These are phyloP conservation scores for Ulvella scutata DNA, from an alignment of 139 green algal genomes.

Conservation along the genomic window DNA sequence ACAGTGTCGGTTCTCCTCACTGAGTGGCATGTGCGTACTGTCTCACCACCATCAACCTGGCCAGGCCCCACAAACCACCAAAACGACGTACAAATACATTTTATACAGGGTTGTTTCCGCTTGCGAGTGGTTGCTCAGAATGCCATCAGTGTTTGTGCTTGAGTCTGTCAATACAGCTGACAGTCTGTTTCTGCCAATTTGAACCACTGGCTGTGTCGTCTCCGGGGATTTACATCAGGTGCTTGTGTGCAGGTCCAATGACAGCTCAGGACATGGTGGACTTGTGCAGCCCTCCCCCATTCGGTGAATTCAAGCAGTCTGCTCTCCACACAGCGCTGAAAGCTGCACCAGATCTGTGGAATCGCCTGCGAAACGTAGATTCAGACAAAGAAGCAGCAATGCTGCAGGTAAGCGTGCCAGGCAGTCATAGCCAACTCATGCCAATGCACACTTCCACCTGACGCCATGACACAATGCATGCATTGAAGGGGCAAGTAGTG, in stretches of 20 bases:
- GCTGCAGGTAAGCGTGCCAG: not conserved
- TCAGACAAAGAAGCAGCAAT: not conserved
- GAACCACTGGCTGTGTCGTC: not conserved
- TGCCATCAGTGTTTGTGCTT: not conserved
- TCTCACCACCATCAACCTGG: too few relatives aligned
- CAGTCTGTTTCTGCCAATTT: not conserved
- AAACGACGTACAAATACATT: not conserved
- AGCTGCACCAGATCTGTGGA: not conserved
- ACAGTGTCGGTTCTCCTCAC: not conserved
- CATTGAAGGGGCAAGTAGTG: not conserved
- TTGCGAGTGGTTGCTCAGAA: not conserved
- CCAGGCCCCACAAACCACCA: not conserved
- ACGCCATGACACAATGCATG: not conserved
- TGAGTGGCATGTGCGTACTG: not conserved
- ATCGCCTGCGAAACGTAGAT: not conserved
- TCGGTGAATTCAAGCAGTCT: not conserved
- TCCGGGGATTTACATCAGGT: not conserved
- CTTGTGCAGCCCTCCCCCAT: not conserved
- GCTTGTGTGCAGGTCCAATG: not conserved
- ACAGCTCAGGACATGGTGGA: not conserved
- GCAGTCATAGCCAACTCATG: not conserved
- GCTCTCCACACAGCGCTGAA: not conserved
- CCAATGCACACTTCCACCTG: not conserved
- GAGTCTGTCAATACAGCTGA: not conserved
- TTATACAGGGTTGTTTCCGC: not conserved